Percentiles rank a stretch among this genome's conserved stretches.
phyloP scores from a whole-genome alignment of 371 early-diverging fungal genomes.

The Mortierella sp. region DNA sequence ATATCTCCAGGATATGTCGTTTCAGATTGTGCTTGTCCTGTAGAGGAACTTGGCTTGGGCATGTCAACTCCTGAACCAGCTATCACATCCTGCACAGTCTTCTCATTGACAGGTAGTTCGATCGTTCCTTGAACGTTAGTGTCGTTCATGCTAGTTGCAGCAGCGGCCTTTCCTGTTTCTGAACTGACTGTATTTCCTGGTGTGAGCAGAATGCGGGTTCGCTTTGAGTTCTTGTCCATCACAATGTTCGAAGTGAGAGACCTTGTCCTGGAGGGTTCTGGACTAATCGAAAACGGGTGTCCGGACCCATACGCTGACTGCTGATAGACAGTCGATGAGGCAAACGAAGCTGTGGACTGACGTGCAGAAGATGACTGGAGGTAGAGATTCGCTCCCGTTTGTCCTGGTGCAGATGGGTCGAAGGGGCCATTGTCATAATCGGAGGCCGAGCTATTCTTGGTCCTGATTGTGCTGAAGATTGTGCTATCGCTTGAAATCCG shows the following conservation, averaged over 20 bases:
- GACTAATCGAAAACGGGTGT: conserved; percentile 19
- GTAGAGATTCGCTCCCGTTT: conserved; percentile 25
- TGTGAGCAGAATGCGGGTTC: conserved; percentile 36
- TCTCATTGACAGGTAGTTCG: conserved; percentile 47
- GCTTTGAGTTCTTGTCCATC: conserved; percentile 31
- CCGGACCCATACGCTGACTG: conserved; percentile 2
- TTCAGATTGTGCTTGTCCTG: conserved; percentile 40
- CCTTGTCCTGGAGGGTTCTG: conserved; percentile 24
- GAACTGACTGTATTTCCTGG: conserved; percentile 39
- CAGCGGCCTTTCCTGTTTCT: conserved; percentile 56
- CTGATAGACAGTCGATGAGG: conserved; percentile 37
- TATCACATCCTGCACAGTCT: conserved; percentile 47
- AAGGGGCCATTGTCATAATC: conserved; percentile 21
- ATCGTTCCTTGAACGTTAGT: conserved; percentile 54
- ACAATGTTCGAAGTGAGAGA: conserved; percentile 36
- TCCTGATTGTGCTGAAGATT: conserved; percentile 25
- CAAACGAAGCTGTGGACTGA: conserved; percentile 47
- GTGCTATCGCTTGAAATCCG: conserved; percentile 48
- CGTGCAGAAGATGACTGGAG: conserved; percentile 35
- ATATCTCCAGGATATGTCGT: conserved; percentile 9
- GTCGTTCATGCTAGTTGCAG: conserved; percentile 56
- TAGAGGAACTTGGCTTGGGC: conserved; percentile 34
- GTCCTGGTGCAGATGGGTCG: conserved; percentile 29
- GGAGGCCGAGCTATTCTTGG: conserved; percentile 25
- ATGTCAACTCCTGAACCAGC: conserved; percentile 44